Evolutionary conservation across 208 protist genomes (phyloP), one percentile per base, ranked within the genome.

Genomic region (Leishmania turanica): DNA sequence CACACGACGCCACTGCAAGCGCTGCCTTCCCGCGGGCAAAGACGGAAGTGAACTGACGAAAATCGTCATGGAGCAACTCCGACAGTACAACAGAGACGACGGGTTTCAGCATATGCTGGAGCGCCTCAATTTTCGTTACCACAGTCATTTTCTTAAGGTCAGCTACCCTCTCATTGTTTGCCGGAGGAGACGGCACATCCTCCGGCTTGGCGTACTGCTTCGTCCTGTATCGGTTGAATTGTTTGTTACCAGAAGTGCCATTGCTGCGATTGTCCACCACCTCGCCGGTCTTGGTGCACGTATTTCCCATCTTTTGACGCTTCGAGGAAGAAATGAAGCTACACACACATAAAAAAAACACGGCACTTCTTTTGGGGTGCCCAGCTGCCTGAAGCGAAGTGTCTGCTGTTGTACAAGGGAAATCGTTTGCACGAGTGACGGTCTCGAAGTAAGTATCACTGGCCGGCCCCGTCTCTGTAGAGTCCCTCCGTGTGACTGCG

Each of bases 1-100:
- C 79, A 84, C 92, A 96, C 42, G 92, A 91, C 49, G 80, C 88
- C 75, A 96, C 80, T 11, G 88, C 87, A 42, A 90, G 87, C 62
- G 87, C 85, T 8, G 87, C 89, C 42, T 75, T 84, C 13, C 74
- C 77, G 1, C 17, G 47, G 1, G 76, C 65, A 78, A 93, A 93
- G 54, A 93, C 66, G 34, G 86, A 73, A 27, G 84, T 88, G 82
- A 95, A 95, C 79, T 89, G 82, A 24, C 87, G 83, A 79, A 92
- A 93, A 45, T 88, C 80, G 9, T 62, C 71, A 79, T 92, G 86
- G 11, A 85, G 82, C 60, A 84, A 64, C 49, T 56, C 84, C 8
- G 79, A 64, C 21, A 73, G 70, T 31, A 92, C 84, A n/a, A 89
- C 87, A 21, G 82, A 76, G 7, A 92, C 84, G 31, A 83, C 75